Evolutionary conservation across 352 stramenopile genomes (phyloP).

Genomic region (Pythium phragmitis): DNA sequence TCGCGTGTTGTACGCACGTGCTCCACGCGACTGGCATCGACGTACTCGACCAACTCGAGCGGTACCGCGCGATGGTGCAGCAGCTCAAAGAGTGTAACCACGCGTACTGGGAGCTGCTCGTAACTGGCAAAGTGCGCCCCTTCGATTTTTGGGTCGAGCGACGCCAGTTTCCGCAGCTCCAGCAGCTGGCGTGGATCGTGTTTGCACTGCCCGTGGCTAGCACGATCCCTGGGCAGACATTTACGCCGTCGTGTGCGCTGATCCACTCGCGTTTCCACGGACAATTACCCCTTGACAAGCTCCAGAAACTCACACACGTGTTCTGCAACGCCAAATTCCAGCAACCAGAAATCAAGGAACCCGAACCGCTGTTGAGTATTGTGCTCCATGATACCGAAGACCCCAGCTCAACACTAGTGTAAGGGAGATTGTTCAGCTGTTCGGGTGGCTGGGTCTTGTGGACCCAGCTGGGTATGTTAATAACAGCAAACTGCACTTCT

Average conservation of each 20-base stretch:
- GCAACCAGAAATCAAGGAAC: slow-evolving; percentile 24
- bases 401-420: slow-evolving; percentile 23
- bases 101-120: slow-evolving; percentile 54
- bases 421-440: not conserved
- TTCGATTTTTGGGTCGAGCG: slow-evolving; percentile 65
- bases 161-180: slow-evolving; percentile 53
- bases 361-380: slow-evolving; percentile 24
- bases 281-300: slow-evolving; percentile 39
- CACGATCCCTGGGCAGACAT: slow-evolving; percentile 34
- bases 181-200: slow-evolving; percentile 55
- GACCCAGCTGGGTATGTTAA: too few relatives aligned
- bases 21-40: slow-evolving; percentile 35
- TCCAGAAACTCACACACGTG: slow-evolving; percentile 61
- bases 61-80: slow-evolving; percentile 46
- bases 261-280: slow-evolving; percentile 46
- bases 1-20: slow-evolving; percentile 37
- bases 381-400: slow-evolving; percentile 26
- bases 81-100: slow-evolving; percentile 57
- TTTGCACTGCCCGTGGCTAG: slow-evolving; percentile 57
- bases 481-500: too few relatives aligned
- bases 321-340: slow-evolving; percentile 53
- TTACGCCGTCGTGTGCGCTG: slow-evolving; percentile 30
- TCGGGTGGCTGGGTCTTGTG: too few relatives aligned
- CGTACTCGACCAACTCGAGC: slow-evolving; percentile 46
- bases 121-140: slow-evolving; percentile 41